These are phyloP conservation scores for Fistulina hepatica DNA, from an alignment of 1,284 basidiomycete species.

Conservation along the genomic window DNA sequence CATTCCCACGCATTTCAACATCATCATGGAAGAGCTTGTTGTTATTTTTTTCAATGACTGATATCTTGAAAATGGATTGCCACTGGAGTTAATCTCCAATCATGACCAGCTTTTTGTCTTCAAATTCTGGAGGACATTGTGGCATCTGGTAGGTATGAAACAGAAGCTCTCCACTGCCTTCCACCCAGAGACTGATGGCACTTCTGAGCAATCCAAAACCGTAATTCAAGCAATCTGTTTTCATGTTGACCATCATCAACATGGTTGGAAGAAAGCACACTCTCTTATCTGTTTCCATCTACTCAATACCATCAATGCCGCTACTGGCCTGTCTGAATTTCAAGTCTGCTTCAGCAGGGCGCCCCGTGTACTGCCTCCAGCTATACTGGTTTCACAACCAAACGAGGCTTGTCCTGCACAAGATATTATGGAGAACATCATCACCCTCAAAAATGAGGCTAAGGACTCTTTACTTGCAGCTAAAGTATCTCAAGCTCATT, in stretches of 20 bases:
- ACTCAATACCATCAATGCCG: constrained; percentile 25
- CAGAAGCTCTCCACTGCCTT: constrained; percentile 24
- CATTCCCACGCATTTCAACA: constrained; percentile 17
- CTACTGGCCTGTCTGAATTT: constrained; percentile 27
- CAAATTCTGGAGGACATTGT: constrained; percentile 15
- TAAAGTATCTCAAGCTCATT: constrained; percentile 20
- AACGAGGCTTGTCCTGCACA: neutral
- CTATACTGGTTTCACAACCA: constrained; percentile 10
- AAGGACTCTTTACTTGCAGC: constrained; percentile 21
- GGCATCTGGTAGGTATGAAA: constrained; percentile 19
- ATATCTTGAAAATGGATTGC: constrained; percentile 26
- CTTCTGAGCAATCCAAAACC: constrained; percentile 10
- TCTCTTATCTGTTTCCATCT: constrained; percentile 28
- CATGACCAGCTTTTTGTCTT: constrained; percentile 21
- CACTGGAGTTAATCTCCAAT: constrained; percentile 18
- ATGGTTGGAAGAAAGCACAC: constrained; percentile 25
- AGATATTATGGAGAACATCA: constrained; percentile 16
- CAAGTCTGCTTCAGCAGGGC: constrained; percentile 16
- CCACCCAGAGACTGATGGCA: constrained; percentile 27
- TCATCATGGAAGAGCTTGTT: constrained; percentile 22
- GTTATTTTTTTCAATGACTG: constrained; percentile 21
- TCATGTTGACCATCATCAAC: constrained; percentile 24
- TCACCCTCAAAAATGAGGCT: constrained; percentile 14
- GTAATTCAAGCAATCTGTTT: constrained; percentile 12
- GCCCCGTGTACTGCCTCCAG: constrained; percentile 20